Evolutionary conservation across 257 asterid species (phyloP).

Genomic region (Fraxinus excelsior): DNA sequence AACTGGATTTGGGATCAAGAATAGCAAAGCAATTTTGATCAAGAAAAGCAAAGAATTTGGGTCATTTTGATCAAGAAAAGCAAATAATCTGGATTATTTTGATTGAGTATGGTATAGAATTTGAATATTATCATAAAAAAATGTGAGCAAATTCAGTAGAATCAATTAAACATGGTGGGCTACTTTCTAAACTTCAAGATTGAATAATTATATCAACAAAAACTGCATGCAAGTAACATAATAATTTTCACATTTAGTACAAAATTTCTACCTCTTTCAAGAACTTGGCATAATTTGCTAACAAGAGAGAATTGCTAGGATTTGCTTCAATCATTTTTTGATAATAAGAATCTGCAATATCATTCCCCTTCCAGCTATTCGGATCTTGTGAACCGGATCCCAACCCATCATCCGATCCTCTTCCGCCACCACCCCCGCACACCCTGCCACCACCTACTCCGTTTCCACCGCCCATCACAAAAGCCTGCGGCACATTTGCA

Average conservation of each 20-base stretch:
- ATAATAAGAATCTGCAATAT: constrained; percentile 58
- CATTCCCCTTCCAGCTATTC: constrained; percentile 52
- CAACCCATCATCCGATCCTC: constrained; percentile 48
- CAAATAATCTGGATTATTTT: no score
- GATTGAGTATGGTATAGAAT: no score
- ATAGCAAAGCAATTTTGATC: not conserved
- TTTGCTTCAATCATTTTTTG: constrained; percentile 73
- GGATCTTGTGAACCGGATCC: constrained; percentile 47
- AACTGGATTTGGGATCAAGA: not conserved
- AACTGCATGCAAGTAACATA: not conserved
- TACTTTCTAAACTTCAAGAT: not conserved
- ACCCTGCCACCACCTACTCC: constrained; percentile 34
- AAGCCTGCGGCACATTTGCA: constrained; percentile 38
- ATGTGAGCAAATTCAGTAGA: no score
- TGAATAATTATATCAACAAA: constrained; percentile 11
- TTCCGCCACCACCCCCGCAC: constrained; percentile 47
- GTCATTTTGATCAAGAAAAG: constrained; percentile 5
- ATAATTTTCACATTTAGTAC: not conserved
- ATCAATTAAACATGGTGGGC: no score
- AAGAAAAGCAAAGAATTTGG: not conserved
- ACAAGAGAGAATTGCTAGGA: constrained; percentile 65
- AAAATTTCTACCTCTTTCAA: constrained; percentile 60
- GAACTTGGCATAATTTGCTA: constrained; percentile 77
- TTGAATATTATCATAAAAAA: no score
- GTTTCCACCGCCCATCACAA: constrained; percentile 43